Evolutionary conservation across 257 asterid species (phyloP), one percentile per base, ranked within the genome.

Genomic region (Ligustrum vulgare): DNA sequence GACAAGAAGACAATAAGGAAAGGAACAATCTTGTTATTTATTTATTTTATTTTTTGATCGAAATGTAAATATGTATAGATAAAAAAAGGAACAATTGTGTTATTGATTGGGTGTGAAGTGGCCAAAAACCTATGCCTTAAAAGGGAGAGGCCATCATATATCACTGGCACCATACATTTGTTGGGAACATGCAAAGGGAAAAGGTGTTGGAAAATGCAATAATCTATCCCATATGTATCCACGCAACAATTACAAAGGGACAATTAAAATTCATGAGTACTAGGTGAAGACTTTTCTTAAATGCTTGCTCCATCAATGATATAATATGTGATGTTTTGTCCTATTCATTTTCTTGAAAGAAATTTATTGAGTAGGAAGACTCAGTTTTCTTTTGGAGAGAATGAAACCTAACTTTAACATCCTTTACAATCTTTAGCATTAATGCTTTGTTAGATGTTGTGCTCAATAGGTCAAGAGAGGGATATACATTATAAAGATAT

Each of bases 181-280:
- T 89, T 87, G 93, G 93, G 93, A 89, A 89, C 84, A 64, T n/a
- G 80, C 77, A 64, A 66, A 70, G 60, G 49, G 8, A 7, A 28
- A 28, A 75, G 64, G 22, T 70, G 54, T 75, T 66, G 72, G 73
- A 74, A 72, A 78, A 65, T 82, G 81, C 71, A 83, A 67, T 67
- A 62, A 5, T 37, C 60, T 69, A 73, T 79, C 73, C 77, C 71
- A 45, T 78, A 16, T 65, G 66, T 56, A 64, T 3, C 49, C 18
- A 2, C 74, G 60, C 35, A 73, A 80, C 81, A 74, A 58, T 66
- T 78, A 71, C 58, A 18, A 34, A 58, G 41, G 28, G 63, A 80
- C 79, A 28, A 34, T 47, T 62, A 60, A 22, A 67, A 49, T 45
- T 3, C 32, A 37, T 33, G 64, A 71, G 35, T 47, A 43, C 13